Base-by-base conservation (phyloP, 2,329 filamentous ascomycete species). In the Colletotrichum zoysiae region DNA sequence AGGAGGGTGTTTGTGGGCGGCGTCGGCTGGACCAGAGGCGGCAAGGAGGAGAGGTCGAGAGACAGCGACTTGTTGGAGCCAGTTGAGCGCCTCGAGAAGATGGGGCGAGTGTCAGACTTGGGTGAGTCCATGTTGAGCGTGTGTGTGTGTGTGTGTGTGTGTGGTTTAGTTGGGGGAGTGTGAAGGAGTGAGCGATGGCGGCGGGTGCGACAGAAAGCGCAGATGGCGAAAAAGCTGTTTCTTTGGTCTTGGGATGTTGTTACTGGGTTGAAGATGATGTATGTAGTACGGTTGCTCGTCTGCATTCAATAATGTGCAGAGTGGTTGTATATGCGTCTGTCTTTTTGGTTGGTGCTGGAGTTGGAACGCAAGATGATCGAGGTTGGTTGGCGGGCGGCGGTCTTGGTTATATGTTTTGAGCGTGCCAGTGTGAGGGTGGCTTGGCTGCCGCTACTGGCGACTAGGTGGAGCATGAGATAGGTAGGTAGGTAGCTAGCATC, bases 1-100 rank as follows among this genome's bases (percentile, higher is more conserved):
- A 96, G 89, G 68, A 96, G 90, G 0, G 93, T 96, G 85, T 96
- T 96, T 75, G 92, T 93, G 7, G 93, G 92, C 66, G 91, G 89
- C 35, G 92, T 90, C n/a, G 93, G 93, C 78, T 90, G 88, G 53
- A 86, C 85, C 67, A 93, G 86, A 46, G 92, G 88, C 61, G 93
- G 93, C 53, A 95, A 83, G 78, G 86, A 88, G 74, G 92, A 92
- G 57, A 95, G 88, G 79, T 95, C 93, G 78, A 96, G 87, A 30
- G 90, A 91, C 69, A 94, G 88, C 71, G 85, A 82, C 72, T 83
- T 83, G 75, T 80, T 81, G 65, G 84, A 87, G 58, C 84, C 81
- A 73, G 80, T 80, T 63, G 86, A 86, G 14, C 72, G 78, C 70
- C 77, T 79, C 76, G 79, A 76, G 79, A 79, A 76, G 76, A 80